phyloP scores from a whole-genome alignment of 139 green algal species.

The Volvox reticuliferus region DNA sequence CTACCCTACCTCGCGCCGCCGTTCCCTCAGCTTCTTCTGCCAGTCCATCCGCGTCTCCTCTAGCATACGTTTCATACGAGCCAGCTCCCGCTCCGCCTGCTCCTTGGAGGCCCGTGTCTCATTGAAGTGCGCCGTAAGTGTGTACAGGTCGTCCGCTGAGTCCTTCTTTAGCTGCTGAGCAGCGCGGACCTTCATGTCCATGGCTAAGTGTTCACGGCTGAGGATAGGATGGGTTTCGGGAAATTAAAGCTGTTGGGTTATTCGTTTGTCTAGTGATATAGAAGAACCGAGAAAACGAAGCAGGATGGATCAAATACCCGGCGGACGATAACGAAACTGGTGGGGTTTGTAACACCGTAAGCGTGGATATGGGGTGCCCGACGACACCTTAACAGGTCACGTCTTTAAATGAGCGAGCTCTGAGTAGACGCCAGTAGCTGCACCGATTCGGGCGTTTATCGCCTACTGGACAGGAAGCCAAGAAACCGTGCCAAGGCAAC shows the following conservation, averaged over 20 bases:
- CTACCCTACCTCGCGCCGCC: conserved; percentile 77
- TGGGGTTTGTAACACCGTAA: too few relatives aligned
- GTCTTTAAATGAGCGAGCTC: too few relatives aligned
- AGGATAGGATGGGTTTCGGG: not conserved
- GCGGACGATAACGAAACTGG: too few relatives aligned
- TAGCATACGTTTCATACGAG: conserved; percentile 68
- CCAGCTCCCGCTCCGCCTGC: conserved; percentile 82
- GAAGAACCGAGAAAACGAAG: not conserved
- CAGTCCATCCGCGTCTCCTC: conserved; percentile 78
- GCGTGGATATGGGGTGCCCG: too few relatives aligned
- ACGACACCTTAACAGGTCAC: too few relatives aligned
- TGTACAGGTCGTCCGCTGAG: conserved; percentile 74
- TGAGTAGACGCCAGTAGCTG: too few relatives aligned
- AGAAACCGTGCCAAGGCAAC: too few relatives aligned
- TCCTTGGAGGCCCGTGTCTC: conserved; percentile 79
- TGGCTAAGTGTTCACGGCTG: conserved; percentile 81
- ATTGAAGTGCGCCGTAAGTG: conserved; percentile 79
- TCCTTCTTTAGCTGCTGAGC: conserved; percentile 76
- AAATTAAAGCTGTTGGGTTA: not conserved
- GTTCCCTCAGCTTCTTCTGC: conserved; percentile 78
- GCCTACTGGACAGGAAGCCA: too few relatives aligned
- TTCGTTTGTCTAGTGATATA: not conserved
- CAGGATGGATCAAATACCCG: not conserved
- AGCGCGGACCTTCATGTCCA: conserved; percentile 76
- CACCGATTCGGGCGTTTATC: too few relatives aligned